Percentiles rank a stretch among this genome's conserved stretches.
Conservation (phyloP, 805 yeast genomes). For the Suhomyces emberorum region DNA sequence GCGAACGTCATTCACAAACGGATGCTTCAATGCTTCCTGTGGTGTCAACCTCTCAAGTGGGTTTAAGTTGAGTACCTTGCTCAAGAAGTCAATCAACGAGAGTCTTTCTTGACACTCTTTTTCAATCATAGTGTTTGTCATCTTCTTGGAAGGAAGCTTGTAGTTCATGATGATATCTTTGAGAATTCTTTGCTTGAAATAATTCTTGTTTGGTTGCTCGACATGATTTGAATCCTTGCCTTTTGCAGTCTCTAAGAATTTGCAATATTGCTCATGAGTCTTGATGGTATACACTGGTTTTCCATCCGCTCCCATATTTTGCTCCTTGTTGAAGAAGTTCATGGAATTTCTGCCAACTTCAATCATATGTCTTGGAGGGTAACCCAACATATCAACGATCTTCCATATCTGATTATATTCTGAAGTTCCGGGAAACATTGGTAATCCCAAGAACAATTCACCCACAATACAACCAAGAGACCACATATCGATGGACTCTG, state of each 20-base stretch:
- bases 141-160: conserved; percentile 58
- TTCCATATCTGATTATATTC: conserved; percentile 88
- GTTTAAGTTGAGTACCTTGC: conserved; percentile 74
- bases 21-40: conserved; percentile 89
- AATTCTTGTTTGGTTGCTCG: conserved; percentile 83
- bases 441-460: conserved; percentile 86
- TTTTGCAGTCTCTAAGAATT: conserved; percentile 23
- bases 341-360: conserved; percentile 87
- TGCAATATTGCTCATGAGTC: conserved; percentile 33
- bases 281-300: conserved; percentile 34
- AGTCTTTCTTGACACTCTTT: conserved; percentile 71
- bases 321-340: conserved; percentile 57
- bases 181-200: conserved; percentile 63
- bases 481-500: conserved; percentile 96
- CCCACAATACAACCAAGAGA: conserved; percentile 91
- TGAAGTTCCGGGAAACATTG: conserved; percentile 90
- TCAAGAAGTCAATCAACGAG: conserved; percentile 71
- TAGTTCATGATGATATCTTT: conserved; percentile 76
- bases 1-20: conserved; percentile 58
- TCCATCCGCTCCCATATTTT: conserved; percentile 12
- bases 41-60: conserved; percentile 97
- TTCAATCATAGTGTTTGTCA: conserved; percentile 54
- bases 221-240: conserved; percentile 29
- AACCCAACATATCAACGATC: conserved; percentile 76
- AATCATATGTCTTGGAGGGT: conserved; percentile 94